Evolutionary conservation across 495 filamentous ascomycete genomes (phyloP), one percentile per base, ranked within the genome.

Genomic region (Parachaetomium inaequale): DNA sequence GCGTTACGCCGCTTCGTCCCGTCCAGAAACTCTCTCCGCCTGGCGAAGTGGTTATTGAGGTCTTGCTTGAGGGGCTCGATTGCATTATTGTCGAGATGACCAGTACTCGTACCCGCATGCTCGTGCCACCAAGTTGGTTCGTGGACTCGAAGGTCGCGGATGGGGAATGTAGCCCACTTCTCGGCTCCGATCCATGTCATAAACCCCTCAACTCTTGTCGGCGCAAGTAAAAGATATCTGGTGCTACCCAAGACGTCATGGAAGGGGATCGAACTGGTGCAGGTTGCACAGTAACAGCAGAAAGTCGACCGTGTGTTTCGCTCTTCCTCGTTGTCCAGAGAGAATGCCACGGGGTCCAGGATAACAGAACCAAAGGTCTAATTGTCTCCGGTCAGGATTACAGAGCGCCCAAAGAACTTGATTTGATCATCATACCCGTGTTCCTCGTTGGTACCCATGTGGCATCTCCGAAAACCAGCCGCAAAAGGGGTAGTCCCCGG

Each of bases 181-280:
- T 47, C 49, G 8, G 28, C 10, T 25, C 17, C 2, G 42, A 46
- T n/a, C n/a, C n/a, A n/a, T n/a, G n/a, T n/a, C 1, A 15, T 5
- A 14, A 58, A 58, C 6, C 43, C 55, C 19, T 49, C 42, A 0
- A 36, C 28, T 19, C 10, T 21, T 23, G 40, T 58, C 6, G 55
- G 55, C 26, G 42, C 42, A 1, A 58, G 55, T 17, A 58, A 26
- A 17, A 47, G n/a, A 28, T 36, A 58, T 34, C 55, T 32, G 42
- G 28, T 29, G 5, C 17, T 58, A 0, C 5, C 12, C 28, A 47
- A 14, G 25, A 58, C 11, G 15, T 15, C 19, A 14, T 47, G 19
- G 15, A 32, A 8, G 0, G 17, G 2, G 3, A 47, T 7, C 12
- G 32, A 40, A 28, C 14, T n/a, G 1, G 31, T 38, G 25, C 57